Evolutionary conservation across 192 early-diverging fungal species (phyloP), one percentile per base, ranked within the genome.

Genomic region (Coemansia sp.): DNA sequence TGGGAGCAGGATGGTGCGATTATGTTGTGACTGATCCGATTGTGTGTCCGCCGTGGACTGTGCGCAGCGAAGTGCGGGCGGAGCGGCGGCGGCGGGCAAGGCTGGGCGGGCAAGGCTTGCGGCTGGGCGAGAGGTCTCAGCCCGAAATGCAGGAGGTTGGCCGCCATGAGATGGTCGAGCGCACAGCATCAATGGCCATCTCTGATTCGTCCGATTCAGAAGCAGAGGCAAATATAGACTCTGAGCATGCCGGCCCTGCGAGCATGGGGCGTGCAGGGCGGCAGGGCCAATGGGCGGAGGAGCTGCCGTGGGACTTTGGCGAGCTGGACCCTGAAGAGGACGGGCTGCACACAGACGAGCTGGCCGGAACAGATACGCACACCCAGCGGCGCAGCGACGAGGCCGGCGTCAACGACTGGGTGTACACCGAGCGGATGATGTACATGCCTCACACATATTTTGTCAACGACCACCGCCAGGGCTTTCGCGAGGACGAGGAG

Each of bases 361-460:
- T 70, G 29, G 47, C 56, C 11, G 61, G 19, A 21, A 21, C 19
- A 21, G 19, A 21, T 0, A 21, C 19, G 19, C 19, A 61, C 47
- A 17, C 17, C 0, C 27, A 45, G 50, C 52, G 35, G 27, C 25
- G 39, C 35, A 22, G n/a, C 23, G 68, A 63, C 60, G 60, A 66
- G 41, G 63, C 58, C 2, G 75, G 76, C 35, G 65, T 51, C 1
- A 62, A 86, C 50, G 72, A 80, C 62, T 88, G 92, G 88, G 83
- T 94, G 4, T 96, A 92, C 76, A 92, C 88, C 0, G 95, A 97
- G 83, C 88, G 85, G 58, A 86, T 92, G 79, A 89, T 94, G 21
- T 95, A 91, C 60, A 92, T 97, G 92, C 93, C 94, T 19, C 87
- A 90, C 68, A 88, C 89, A 45, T 97, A 92, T 78, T 95, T 97